Percentiles rank a stretch among this genome's conserved stretches.
These are phyloP conservation scores for Penicillium desertorum DNA, from an alignment of 495 filamentous ascomycete genomes.

Conservation along the genomic window DNA sequence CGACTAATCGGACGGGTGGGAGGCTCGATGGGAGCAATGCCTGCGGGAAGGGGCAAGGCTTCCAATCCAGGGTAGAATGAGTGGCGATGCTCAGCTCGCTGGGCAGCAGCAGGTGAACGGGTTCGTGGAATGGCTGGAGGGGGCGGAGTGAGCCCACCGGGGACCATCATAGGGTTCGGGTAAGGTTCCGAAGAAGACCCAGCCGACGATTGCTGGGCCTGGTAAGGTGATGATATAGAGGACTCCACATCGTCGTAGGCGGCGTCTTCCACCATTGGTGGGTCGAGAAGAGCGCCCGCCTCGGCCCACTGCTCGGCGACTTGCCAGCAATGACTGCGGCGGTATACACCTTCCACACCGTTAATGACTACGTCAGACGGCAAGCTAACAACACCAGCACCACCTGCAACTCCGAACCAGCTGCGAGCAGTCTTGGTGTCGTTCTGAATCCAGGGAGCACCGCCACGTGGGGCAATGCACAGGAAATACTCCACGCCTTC, in stretches of 20 bases:
- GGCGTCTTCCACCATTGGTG: constrained; percentile 41
- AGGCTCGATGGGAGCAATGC: constrained; percentile 49
- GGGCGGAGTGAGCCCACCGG: constrained; percentile 34
- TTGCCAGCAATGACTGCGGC: constrained; percentile 88
- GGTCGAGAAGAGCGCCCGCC: constrained; percentile 38
- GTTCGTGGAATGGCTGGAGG: constrained; percentile 46
- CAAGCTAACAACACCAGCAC: constrained; percentile 69
- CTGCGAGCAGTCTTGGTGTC: constrained; percentile 61
- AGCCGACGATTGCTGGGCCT: constrained; percentile 44
- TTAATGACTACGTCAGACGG: constrained; percentile 84
- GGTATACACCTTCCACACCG: constrained; percentile 85
- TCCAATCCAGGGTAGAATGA: constrained; percentile 53
- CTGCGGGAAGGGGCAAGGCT: constrained; percentile 51
- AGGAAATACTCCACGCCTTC: constrained; percentile 94
- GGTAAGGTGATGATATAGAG: constrained; percentile 47
- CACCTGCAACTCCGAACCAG: constrained; percentile 78
- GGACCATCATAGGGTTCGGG: constrained; percentile 29
- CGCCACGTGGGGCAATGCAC: constrained; percentile 82
- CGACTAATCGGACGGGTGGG: constrained; percentile 40
- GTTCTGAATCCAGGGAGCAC: constrained; percentile 82
- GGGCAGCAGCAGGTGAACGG: constrained; percentile 38
- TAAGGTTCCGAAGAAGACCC: constrained; percentile 38
- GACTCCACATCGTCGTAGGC: constrained; percentile 42
- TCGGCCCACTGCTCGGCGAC: constrained; percentile 73
- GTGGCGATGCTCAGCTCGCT: constrained; percentile 38